phyloP scores from a whole-genome alignment of 2,329 filamentous ascomycete species.

The Pyrenophora graminea region DNA sequence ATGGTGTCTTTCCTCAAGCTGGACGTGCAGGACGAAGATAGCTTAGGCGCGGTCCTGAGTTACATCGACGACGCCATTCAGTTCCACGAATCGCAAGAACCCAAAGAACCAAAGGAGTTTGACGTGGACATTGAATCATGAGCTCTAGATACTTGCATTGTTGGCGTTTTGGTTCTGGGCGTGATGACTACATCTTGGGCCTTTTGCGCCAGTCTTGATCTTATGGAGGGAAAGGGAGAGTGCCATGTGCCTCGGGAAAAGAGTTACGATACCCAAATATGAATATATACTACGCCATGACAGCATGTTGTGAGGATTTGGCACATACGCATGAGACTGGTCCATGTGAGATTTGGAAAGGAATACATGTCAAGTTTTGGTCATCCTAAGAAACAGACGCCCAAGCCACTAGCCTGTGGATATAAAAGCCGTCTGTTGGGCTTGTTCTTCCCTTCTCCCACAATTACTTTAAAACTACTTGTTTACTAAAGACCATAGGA shows the following conservation, averaged over 20 bases:
- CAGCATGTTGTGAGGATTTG: neutral
- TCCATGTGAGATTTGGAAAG: too few relatives aligned
- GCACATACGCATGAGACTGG: too few relatives aligned
- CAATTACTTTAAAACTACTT: too few relatives aligned
- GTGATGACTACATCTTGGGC: constrained; percentile 1
- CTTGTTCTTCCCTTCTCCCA: too few relatives aligned
- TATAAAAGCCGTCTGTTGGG: too few relatives aligned
- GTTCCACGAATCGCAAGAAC: constrained; percentile 91
- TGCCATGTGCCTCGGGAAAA: neutral
- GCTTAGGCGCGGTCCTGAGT: constrained; percentile 79
- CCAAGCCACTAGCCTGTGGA: too few relatives aligned
- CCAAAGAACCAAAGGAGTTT: constrained; percentile 70
- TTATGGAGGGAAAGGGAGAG: neutral
- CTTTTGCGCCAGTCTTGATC: neutral
- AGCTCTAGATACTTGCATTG: constrained; percentile 3
- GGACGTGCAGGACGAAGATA: constrained; percentile 89
- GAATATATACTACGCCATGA: neutral
- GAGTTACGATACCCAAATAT: constrained; percentile 12
- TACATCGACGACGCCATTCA: constrained; percentile 95
- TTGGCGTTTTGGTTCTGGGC: constrained; percentile 6
- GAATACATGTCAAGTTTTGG: too few relatives aligned
- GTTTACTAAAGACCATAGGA: too few relatives aligned
- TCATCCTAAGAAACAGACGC: too few relatives aligned
- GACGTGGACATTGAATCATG: constrained; percentile 1
- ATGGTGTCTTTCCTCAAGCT: constrained; percentile 95